Evolutionary conservation across 306 rosid species (phyloP).

Genomic region (Sesbania bispinosa): DNA sequence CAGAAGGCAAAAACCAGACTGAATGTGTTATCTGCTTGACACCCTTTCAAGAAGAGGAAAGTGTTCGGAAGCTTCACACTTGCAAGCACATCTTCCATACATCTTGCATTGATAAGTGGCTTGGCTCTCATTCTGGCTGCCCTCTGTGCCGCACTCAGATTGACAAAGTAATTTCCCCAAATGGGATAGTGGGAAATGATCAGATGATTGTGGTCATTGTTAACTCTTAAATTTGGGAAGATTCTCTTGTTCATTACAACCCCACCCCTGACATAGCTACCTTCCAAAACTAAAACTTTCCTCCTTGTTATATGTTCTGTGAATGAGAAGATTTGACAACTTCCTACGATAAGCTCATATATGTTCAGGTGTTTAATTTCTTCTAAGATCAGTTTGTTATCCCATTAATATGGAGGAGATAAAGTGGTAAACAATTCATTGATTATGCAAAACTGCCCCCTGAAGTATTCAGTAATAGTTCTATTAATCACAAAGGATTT

Average conservation of each 20-base stretch:
- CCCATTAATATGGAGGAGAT: not conserved
- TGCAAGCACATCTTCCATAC: slow-evolving; percentile 44
- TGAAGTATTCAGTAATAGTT: not conserved
- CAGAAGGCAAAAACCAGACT: slow-evolving; percentile 17
- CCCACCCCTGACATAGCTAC: not conserved
- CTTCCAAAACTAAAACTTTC: not conserved
- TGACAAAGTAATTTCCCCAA: slow-evolving; percentile 21
- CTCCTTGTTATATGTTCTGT: not conserved
- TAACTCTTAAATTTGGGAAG: not conserved
- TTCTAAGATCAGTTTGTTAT: not conserved
- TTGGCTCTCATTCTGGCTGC: slow-evolving; percentile 35
- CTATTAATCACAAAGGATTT: too few relatives aligned
- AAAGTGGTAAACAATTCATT: not conserved
- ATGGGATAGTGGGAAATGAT: not conserved
- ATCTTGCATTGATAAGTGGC: slow-evolving; percentile 42
- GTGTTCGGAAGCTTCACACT: slow-evolving; percentile 33
- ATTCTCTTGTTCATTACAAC: not conserved
- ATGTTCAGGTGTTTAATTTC: slow-evolving; percentile 2
- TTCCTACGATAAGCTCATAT: not conserved
- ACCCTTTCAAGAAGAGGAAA: slow-evolving; percentile 34
- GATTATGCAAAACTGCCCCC: not conserved
- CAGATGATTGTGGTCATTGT: slow-evolving; percentile 13
- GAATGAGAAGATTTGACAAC: not conserved
- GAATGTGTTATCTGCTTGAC: slow-evolving; percentile 43
- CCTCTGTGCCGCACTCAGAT: slow-evolving; percentile 41